Evolutionary conservation across 495 filamentous ascomycete species (phyloP).

Genomic region (Aspergillus haitiensis): DNA sequence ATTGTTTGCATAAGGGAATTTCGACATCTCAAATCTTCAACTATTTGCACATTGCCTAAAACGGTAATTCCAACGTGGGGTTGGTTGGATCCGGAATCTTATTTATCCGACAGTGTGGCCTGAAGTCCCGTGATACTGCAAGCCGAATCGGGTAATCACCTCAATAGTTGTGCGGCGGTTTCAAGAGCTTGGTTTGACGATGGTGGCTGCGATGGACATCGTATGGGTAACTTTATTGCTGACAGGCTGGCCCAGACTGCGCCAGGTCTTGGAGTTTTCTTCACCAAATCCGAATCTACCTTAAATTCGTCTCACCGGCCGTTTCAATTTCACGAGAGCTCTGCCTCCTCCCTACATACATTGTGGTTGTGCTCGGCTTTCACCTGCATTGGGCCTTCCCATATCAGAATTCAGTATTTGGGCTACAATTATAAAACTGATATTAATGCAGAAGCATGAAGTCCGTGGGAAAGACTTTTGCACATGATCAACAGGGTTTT

Average conservation of each 20-base stretch:
- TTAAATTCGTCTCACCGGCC: no score
- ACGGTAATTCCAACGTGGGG: slow-evolving; percentile 10
- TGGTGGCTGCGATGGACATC: neutral
- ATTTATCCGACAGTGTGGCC: slow-evolving; percentile 7
- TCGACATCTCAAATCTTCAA: slow-evolving; percentile 2
- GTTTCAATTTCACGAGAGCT: no score
- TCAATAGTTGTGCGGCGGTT: neutral
- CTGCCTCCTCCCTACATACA: no score
- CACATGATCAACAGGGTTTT: no score
- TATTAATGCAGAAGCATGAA: no score
- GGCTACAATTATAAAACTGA: no score
- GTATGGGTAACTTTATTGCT: neutral
- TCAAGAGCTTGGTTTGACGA: neutral
- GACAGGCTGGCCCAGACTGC: slow-evolving; percentile 1
- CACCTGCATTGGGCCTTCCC: no score
- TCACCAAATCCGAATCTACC: neutral
- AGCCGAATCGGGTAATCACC: slow-evolving; percentile 9
- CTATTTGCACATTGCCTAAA: neutral
- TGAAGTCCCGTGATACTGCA: slow-evolving; percentile 2
- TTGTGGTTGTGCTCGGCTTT: no score
- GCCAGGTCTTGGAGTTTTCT: neutral
- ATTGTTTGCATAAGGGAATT: slow-evolving; percentile 2
- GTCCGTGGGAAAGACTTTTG: no score
- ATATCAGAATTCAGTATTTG: no score
- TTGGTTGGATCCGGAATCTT: slow-evolving; percentile 9